phyloP scores from a whole-genome alignment of 495 filamentous ascomycete genomes.

The Pyrenopolyporus hunteri region DNA sequence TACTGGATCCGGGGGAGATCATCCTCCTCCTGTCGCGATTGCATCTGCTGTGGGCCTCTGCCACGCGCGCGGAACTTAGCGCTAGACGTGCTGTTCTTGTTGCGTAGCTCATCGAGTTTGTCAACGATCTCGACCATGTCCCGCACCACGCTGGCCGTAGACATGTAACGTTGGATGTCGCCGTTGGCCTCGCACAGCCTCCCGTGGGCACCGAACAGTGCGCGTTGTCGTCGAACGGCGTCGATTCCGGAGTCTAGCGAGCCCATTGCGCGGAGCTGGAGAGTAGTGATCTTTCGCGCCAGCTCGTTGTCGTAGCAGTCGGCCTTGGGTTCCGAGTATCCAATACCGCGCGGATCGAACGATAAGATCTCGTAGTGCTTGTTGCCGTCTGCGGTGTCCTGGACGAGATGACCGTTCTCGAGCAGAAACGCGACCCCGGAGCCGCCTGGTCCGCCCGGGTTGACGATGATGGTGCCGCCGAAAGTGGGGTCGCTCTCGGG shows the following conservation, averaged over 20 bases:
- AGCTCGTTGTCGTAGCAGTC: constrained; percentile 46
- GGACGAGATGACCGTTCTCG: constrained; percentile 21
- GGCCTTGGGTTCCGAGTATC: constrained; percentile 44
- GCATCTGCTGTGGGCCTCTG: background rate
- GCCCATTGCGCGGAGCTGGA: constrained; percentile 29
- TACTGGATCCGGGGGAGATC: constrained; percentile 51
- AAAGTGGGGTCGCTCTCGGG: constrained; percentile 32
- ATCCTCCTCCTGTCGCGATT: constrained; percentile 1
- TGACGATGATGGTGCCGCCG: constrained; percentile 35
- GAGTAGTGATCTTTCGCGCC: constrained; percentile 18
- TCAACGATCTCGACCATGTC: constrained; percentile 54
- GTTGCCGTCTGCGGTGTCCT: constrained; percentile 11
- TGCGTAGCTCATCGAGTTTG: constrained; percentile 41
- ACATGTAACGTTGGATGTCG: constrained; percentile 22
- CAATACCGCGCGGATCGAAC: constrained; percentile 54
- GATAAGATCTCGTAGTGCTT: constrained; percentile 48
- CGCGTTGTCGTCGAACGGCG: constrained; percentile 37
- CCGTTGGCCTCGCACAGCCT: constrained; percentile 14
- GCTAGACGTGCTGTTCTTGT: constrained; percentile 2
- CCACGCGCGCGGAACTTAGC: background rate
- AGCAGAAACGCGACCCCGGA: constrained; percentile 42
- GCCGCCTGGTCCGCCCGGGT: constrained; percentile 32
- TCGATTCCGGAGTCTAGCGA: constrained; percentile 15
- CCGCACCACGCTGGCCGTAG: constrained; percentile 43
- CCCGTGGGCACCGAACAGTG: constrained; percentile 36